phyloP scores from a whole-genome alignment of 2,329 filamentous ascomycete genomes.

The Aspergillus tanneri region DNA sequence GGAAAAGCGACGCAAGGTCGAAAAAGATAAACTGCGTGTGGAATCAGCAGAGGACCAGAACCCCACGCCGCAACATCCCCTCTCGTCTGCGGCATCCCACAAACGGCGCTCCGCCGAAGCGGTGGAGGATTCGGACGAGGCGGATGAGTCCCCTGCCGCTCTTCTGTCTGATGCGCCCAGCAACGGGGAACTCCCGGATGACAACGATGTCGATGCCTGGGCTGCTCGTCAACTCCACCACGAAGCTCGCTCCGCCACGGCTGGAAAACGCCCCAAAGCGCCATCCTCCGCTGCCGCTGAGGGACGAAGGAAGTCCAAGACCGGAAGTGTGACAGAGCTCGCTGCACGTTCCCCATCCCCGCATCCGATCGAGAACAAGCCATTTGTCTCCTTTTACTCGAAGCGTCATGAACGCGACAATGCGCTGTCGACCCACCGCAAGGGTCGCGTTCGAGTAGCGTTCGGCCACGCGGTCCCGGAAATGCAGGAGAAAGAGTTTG shows the following conservation, averaged over 20 bases:
- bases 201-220: conserved; percentile 68
- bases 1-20: conserved; percentile 77
- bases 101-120: neutral
- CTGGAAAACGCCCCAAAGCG: conserved; percentile 37
- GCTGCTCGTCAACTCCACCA: conserved; percentile 73
- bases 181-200: conserved; percentile 59
- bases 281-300: conserved; percentile 5
- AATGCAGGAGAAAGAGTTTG: conserved; percentile 67
- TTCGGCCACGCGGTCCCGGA: conserved; percentile 84
- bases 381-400: conserved; percentile 83
- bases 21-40: conserved; percentile 61
- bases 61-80: neutral
- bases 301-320: conserved; percentile 6
- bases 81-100: neutral
- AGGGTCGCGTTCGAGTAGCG: conserved; percentile 69
- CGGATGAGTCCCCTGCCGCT: conserved; percentile 27
- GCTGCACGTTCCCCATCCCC: conserved; percentile 22
- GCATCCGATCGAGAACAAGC: conserved; percentile 45
- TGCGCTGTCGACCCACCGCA: conserved; percentile 70
- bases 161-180: conserved; percentile 28
- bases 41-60: conserved; percentile 4
- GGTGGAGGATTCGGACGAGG: conserved; percentile 37
- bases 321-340: neutral
- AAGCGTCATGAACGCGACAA: conserved; percentile 77
- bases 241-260: conserved; percentile 62